Evolutionary conservation across 2,329 filamentous ascomycete species (phyloP).

Genomic region (Xylariomycetidae sp.): DNA sequence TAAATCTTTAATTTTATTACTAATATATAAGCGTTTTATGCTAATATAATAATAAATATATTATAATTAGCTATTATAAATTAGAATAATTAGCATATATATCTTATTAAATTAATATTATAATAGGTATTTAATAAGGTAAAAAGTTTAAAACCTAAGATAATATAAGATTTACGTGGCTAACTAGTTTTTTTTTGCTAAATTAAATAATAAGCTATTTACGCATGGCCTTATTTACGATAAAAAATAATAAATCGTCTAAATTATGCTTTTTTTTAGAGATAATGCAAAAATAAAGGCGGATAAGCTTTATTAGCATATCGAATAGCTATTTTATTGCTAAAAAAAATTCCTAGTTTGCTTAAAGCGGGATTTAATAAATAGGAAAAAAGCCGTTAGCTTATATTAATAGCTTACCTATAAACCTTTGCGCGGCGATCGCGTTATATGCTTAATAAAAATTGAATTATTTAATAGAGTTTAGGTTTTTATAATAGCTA

Average conservation of each 20-base stretch:
- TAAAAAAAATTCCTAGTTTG: slow-evolving; percentile 9
- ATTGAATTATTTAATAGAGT: background rate
- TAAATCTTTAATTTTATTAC: slow-evolving; percentile 27
- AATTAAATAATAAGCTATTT: slow-evolving; percentile 8
- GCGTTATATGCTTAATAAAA: slow-evolving; percentile 11
- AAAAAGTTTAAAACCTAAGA: background rate
- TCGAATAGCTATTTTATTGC: slow-evolving; percentile 9
- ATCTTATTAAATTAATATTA: background rate
- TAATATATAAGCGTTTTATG: slow-evolving; percentile 30
- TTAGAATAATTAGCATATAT: slow-evolving; percentile 22
- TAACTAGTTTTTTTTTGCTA: slow-evolving; percentile 26
- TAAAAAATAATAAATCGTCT: slow-evolving; percentile 7
- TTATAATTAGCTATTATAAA: slow-evolving; percentile 34
- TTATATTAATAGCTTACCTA: slow-evolving; percentile 8
- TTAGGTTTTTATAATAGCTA: background rate
- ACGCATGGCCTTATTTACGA: slow-evolving; percentile 7
- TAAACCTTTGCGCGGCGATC: slow-evolving; percentile 3
- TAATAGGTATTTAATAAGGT: background rate
- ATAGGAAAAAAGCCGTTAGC: slow-evolving; percentile 9
- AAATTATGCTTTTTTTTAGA: slow-evolving; percentile 2
- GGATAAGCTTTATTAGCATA: slow-evolving; percentile 4
- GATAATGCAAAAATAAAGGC: background rate
- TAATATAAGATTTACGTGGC: slow-evolving; percentile 7
- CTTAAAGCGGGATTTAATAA: slow-evolving; percentile 10
- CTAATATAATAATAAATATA: slow-evolving; percentile 29